phyloP scores from a whole-genome alignment of 306 rosid genomes.

The Cicer arietinum region DNA sequence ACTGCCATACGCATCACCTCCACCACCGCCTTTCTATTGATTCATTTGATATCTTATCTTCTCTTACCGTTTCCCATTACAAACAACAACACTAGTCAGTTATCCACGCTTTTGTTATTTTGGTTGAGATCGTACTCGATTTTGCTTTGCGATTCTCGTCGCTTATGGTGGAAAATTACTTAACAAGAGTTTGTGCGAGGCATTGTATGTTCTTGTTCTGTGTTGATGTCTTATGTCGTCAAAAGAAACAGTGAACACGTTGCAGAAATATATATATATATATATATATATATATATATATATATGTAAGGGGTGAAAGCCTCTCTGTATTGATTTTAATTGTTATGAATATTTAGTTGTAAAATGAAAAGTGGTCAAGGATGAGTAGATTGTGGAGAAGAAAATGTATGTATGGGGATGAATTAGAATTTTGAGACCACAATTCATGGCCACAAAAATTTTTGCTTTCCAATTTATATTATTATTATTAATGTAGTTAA shows the following conservation, averaged over 20 bases:
- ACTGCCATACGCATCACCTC: conserved; percentile 89
- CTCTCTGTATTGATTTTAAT: conserved; percentile 69
- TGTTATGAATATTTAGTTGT: conserved; percentile 73
- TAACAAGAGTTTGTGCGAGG: conserved; percentile 30
- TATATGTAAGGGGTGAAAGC: conserved; percentile 55
- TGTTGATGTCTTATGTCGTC: no score
- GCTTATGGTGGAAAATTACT: conserved; percentile 50
- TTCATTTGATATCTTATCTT: conserved; percentile 69
- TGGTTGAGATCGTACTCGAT: conserved; percentile 39
- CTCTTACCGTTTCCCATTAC: conserved; percentile 59
- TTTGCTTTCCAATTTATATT: conserved; percentile 36
- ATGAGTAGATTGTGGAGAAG: conserved; percentile 75
- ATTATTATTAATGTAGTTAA: conserved; percentile 56
- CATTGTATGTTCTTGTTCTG: no score
- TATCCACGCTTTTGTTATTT: conserved; percentile 30
- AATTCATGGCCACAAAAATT: conserved; percentile 48
- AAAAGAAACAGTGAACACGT: no score
- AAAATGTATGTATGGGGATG: conserved; percentile 80
- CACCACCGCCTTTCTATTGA: conserved; percentile 95
- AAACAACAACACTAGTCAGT: conserved; percentile 29
- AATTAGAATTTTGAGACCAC: conserved; percentile 51
- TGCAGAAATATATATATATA: conserved; percentile 1
- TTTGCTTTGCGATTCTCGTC: conserved; percentile 67
- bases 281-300: no score
- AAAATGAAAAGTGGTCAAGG: conserved; percentile 73